A percentile compares a stretch with the other conserved stretches of the same genome.
These are phyloP conservation scores for Pichia kluyveri DNA, from an alignment of 805 yeast genomes.

Conservation along the genomic window DNA sequence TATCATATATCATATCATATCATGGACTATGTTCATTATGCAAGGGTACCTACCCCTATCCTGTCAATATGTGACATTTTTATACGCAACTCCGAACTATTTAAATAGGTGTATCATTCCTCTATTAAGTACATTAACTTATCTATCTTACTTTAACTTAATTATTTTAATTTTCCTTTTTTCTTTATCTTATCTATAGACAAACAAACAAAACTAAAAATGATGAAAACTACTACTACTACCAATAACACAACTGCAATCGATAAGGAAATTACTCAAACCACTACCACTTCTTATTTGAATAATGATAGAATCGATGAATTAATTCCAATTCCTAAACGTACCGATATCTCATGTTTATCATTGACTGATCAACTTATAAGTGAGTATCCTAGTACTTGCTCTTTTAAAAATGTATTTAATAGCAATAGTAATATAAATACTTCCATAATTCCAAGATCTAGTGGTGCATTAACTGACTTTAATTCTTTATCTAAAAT, in stretches of 20 bases:
- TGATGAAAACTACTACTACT: slow-evolving; percentile 23
- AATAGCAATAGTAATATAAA: too few species aligned
- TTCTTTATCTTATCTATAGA: background rate
- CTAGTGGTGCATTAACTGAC: background rate
- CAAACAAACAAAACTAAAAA: background rate
- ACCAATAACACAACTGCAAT: background rate
- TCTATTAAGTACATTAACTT: too few species aligned
- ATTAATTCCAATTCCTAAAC: slow-evolving; percentile 52
- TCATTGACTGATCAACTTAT: slow-evolving; percentile 70
- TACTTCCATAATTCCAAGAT: background rate
- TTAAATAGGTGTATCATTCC: too few species aligned
- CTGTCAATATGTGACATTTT: too few species aligned
- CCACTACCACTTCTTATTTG: slow-evolving; percentile 35
- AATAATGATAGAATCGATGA: slow-evolving; percentile 70
- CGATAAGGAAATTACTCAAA: too few species aligned
- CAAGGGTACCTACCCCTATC: too few species aligned
- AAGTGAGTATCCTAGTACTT: slow-evolving; percentile 24
- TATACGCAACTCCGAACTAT: background rate
- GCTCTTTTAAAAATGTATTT: slow-evolving; percentile 9
- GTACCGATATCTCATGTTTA: slow-evolving; percentile 54
- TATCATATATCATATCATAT: too few species aligned
- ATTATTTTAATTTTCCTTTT: too few species aligned
- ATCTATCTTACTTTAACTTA: too few species aligned
- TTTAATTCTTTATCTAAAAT: background rate
- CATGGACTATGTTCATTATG: too few species aligned